Base-by-base conservation (phyloP, 2,329 filamentous ascomycete species). In the Balansia obtecta region DNA sequence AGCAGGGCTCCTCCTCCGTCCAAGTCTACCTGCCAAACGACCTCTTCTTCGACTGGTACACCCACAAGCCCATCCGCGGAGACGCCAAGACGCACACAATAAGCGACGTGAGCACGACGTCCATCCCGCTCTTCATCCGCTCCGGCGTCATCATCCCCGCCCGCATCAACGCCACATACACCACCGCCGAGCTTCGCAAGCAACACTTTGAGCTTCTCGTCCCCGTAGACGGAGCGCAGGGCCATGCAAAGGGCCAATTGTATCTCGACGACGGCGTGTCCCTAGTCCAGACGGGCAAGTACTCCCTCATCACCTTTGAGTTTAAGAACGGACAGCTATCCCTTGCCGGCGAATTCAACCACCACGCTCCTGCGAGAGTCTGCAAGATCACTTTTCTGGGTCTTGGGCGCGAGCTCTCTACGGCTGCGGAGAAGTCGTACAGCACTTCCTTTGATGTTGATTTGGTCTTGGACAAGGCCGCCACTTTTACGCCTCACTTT, bases 231-330 rank as follows among this genome's bases (percentile, higher is more conserved):
- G 60, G 39, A 2, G 15, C 62, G 1, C 69, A 83, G 48, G 85
- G 83, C 3, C 77, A 68, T 7, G 88, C 88, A 0, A 64, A 61
- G 1, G 88, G 88, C 0, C 71, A 73, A 48, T 69, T 93, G 51
- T 93, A 90, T 62, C 68, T 93, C 5, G 88, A 93, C 57, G 87
- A 94, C 53, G 88, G 88, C 9, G 80, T 82, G 52, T 81, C 76
- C 27, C 58, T 90, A 46, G 68, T 77, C 52, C 85, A 86, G 64
- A 54, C 66, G 11, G 10, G 63, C 58, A 5, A 77, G 71, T n/a
- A 79, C 74, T 7, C 68, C 75, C 51, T 57, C 50, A 71, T 89
- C 48, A 64, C 68, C 13, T 86, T 90, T 57, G 57, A 62, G 9
- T 90, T 80, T 60, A 66, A 72, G 44, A 61, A 72, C 2, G 75